Conservation (phyloP, 805 yeast genomes). For the Yarrowia sp. region DNA sequence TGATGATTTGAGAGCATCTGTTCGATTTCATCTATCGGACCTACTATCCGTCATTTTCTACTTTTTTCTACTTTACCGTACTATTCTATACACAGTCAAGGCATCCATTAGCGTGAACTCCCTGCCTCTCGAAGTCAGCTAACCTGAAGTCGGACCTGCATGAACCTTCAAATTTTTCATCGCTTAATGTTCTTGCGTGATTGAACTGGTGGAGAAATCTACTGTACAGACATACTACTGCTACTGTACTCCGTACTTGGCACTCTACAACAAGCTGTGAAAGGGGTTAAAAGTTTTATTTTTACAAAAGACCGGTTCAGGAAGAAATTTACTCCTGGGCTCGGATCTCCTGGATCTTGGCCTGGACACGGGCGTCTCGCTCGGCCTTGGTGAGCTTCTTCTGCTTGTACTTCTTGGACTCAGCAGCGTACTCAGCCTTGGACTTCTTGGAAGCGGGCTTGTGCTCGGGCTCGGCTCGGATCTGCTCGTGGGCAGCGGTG, state of each 20-base stretch:
- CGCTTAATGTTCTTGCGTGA: no score
- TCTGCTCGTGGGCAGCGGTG: constrained; percentile 88
- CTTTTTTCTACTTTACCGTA: no score
- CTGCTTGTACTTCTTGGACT: constrained; percentile 87
- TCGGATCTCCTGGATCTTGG: constrained; percentile 82
- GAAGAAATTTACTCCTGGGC: constrained; percentile 29
- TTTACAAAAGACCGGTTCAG: neutral
- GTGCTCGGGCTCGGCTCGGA: constrained; percentile 93
- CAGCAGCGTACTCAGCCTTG: constrained; percentile 98
- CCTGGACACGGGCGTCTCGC: constrained; percentile 84
- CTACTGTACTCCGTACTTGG: neutral
- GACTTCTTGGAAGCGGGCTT: constrained; percentile 89
- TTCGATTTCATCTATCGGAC: no score
- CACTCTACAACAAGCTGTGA: neutral
- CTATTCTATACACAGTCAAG: no score
- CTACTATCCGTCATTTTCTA: no score
- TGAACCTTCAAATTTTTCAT: neutral
- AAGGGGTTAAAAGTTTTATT: constrained; percentile 1
- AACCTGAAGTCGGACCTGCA: no score
- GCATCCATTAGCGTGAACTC: no score
- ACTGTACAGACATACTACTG: neutral
- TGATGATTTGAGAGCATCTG: no score
- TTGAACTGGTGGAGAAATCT: no score
- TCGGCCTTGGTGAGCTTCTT: constrained; percentile 86
- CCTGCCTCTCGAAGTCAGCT: no score